Evolutionary conservation across 2,329 filamentous ascomycete species (phyloP).

Genomic region (Aspergillus bombycis): DNA sequence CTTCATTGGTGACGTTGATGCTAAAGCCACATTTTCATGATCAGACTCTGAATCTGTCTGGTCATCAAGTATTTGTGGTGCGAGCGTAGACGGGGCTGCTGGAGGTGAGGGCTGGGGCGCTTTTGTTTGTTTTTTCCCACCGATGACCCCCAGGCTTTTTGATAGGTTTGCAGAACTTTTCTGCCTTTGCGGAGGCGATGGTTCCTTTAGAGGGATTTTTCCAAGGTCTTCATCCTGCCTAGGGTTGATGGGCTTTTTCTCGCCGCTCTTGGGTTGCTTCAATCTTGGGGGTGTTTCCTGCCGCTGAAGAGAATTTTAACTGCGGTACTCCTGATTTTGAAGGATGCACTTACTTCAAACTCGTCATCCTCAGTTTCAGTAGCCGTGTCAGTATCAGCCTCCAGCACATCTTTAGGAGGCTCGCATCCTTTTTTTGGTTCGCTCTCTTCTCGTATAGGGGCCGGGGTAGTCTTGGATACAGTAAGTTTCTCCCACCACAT

Average conservation of each 20-base stretch:
- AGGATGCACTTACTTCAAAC: conserved; percentile 38
- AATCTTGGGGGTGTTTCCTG: conserved; percentile 40
- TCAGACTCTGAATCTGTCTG: conserved; percentile 11
- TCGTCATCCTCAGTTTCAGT: conserved; percentile 37
- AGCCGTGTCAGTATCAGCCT: conserved; percentile 27
- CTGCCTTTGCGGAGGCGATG: conserved; percentile 5
- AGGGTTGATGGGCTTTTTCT: conserved; percentile 2
- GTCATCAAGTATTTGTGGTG: background rate
- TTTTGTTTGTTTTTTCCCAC: conserved; percentile 21
- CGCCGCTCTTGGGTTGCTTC: conserved; percentile 18
- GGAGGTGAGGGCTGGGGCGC: conserved; percentile 3
- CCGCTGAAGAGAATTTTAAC: conserved; percentile 28
- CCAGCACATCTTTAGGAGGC: conserved; percentile 1
- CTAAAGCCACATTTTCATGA: background rate
- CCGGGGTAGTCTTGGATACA: conserved; percentile 6
- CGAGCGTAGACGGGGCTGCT: background rate
- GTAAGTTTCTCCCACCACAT: conserved; percentile 40
- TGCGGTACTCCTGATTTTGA: background rate
- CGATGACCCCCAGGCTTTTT: conserved; percentile 27
- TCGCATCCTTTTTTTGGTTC: conserved; percentile 5
- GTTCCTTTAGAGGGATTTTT: background rate
- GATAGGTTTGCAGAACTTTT: conserved; percentile 14
- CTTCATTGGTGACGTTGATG: conserved; percentile 1
- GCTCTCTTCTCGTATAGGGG: background rate
- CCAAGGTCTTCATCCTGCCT: conserved; percentile 15